Base-by-base conservation (phyloP, 2,329 filamentous ascomycete species). In the Hypoxylon rubiginosum region DNA sequence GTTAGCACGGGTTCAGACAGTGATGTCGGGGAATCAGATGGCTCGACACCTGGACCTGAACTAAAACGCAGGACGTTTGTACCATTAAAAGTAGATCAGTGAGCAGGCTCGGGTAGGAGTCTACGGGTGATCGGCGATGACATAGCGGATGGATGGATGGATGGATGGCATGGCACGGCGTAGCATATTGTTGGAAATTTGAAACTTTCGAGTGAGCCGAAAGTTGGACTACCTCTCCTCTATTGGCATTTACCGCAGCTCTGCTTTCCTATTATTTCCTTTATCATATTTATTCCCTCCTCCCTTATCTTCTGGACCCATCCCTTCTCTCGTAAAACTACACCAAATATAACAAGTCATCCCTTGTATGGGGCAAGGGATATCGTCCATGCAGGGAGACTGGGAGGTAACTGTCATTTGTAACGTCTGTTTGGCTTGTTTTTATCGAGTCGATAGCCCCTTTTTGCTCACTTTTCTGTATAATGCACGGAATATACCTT, bases 1-100 rank as follows among this genome's bases (percentile, higher is more conserved):
- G 45, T 59, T 8, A 64, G 64, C 50, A 67, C 49, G n/a, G 67
- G 32, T 15, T 68, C 67, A 3, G 64, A 70, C 10, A 66, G 67
- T 11, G 67, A 70, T 1, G 34, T 48, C 7, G 53, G 43, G 1
- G 43, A 65, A 7, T 28, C 39, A 6, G 60, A 64, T 13, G 19
- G 58, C 15, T 34, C 36, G 24, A 60, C 46, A 34, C 21, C 32
- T 15, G 32, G 49, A 28, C n/a, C 50, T 2, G 21, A 24, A 15
- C 28, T 46, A 13, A 59, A 45, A 26, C 54, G 54, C 11, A 56
- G 55, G 62, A n/a, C 45, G 51, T 57, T 57, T 46, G 39, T 45
- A 6, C 36, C 55, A 3, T 21, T 24, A 13, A 21, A 30, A 17
- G 24, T 39, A 34, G 48, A 11, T 43, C 48, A 39, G 54, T 26